These are phyloP conservation scores for Nicotiana rustica DNA, from an alignment of 305 asterid genomes.

Conservation along the genomic window DNA sequence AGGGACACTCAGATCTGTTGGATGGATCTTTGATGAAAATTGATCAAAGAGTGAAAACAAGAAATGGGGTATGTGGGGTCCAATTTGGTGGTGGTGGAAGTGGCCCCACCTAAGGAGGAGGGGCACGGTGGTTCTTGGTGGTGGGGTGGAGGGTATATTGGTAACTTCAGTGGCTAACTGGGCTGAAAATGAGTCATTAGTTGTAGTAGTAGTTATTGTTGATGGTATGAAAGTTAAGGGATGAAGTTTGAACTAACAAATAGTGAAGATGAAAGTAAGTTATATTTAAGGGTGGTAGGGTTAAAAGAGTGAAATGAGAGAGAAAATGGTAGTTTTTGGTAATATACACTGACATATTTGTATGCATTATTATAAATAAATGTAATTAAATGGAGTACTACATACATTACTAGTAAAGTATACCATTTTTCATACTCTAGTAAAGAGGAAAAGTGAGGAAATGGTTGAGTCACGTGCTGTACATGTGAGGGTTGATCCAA, in stretches of 20 bases:
- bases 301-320: constrained; percentile 22
- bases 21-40: constrained; percentile 5
- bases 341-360: not conserved
- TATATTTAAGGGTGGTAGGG: not conserved
- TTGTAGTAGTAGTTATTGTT: not conserved
- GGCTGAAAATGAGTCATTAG: not conserved
- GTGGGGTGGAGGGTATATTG: constrained; percentile 26
- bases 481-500: constrained; percentile 14
- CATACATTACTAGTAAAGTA: too few relatives aligned
- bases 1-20: constrained; percentile 48
- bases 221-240: not conserved
- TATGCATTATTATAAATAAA: not conserved
- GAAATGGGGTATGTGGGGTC: constrained; percentile 33
- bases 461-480: not conserved
- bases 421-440: not conserved
- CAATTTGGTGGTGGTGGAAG: constrained; percentile 32
- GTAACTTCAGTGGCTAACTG: constrained; percentile 24
- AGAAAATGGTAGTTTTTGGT: not conserved
- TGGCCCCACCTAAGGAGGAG: constrained; percentile 5
- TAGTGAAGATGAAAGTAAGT: not conserved
- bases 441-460: not conserved
- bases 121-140: not conserved
- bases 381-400: not conserved
- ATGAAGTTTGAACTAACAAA: not conserved
- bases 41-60: constrained; percentile 31